Percentiles rank a stretch among this genome's conserved stretches.
phyloP scores from a whole-genome alignment of 2,329 filamentous ascomycete genomes.

The Lasiodiplodia sp. region DNA sequence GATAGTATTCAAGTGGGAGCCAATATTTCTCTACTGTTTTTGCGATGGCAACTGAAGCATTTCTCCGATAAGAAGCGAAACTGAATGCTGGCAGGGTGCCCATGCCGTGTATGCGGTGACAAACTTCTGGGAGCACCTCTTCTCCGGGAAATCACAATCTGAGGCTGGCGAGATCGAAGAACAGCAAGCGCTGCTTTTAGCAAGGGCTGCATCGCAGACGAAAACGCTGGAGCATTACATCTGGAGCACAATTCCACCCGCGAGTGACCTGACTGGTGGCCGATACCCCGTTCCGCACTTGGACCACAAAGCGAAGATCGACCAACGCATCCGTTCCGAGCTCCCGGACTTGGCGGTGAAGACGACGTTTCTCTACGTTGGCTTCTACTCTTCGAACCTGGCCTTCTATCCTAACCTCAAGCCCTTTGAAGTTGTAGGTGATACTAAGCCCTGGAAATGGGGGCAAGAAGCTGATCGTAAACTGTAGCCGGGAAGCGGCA shows the following conservation, averaged over 20 bases:
- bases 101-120: slow-evolving; percentile 34
- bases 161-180: slow-evolving; percentile 49
- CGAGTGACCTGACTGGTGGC: slow-evolving; percentile 42
- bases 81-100: slow-evolving; percentile 27
- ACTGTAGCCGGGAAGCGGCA: slow-evolving; percentile 31
- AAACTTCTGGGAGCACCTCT: slow-evolving; percentile 35
- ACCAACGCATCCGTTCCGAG: slow-evolving; percentile 50
- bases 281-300: slow-evolving; percentile 50
- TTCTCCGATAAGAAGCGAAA: not conserved
- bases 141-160: slow-evolving; percentile 40
- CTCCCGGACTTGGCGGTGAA: slow-evolving; percentile 38
- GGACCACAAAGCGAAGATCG: slow-evolving; percentile 52
- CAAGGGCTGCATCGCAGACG: slow-evolving; percentile 49
- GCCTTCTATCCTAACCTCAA: slow-evolving; percentile 39
- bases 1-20: not conserved
- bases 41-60: not conserved
- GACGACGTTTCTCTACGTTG: slow-evolving; percentile 41
- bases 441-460: not conserved
- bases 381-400: slow-evolving; percentile 43
- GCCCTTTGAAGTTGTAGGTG: slow-evolving; percentile 37
- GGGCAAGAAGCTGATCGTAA: not conserved
- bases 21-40: not conserved
- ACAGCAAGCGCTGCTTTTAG: slow-evolving; percentile 52
- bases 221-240: slow-evolving; percentile 53
- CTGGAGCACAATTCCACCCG: slow-evolving; percentile 55